Conservation (phyloP, 768 basidiomycete genomes). For the Chalciporus piperatus region DNA sequence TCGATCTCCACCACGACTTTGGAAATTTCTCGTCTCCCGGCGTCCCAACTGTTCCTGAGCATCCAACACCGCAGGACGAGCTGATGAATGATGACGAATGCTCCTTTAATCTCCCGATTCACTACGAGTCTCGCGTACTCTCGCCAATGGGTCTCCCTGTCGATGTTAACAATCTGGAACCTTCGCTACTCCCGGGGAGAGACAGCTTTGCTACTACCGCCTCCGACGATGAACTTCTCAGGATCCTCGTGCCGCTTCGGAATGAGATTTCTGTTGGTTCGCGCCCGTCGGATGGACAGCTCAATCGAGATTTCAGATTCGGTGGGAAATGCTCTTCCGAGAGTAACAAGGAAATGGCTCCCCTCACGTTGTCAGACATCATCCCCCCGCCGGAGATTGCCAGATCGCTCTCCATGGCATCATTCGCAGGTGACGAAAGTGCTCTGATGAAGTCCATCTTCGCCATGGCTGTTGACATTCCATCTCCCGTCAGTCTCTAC, state of each 20-base stretch:
- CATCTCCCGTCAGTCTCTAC: slow-evolving; percentile 62
- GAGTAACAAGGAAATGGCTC: slow-evolving; percentile 9
- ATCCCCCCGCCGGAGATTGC: slow-evolving; percentile 62
- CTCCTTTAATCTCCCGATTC: slow-evolving; percentile 19
- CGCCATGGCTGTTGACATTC: slow-evolving; percentile 42
- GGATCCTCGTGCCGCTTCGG: slow-evolving; percentile 17
- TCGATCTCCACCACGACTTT: slow-evolving; percentile 55
- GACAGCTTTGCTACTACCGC: slow-evolving; percentile 30
- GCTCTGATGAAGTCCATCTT: slow-evolving; percentile 56
- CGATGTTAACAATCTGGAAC: slow-evolving; percentile 29
- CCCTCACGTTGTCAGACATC: slow-evolving; percentile 68
- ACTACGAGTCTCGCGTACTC: slow-evolving; percentile 16
- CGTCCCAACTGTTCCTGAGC: slow-evolving; percentile 50
- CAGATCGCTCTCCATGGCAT: slow-evolving; percentile 46
- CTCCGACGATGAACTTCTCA: slow-evolving; percentile 34
- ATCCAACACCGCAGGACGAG: slow-evolving; percentile 38
- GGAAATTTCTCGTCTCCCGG: slow-evolving; percentile 35
- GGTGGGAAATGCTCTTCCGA: slow-evolving; percentile 44
- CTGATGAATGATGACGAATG: slow-evolving; percentile 24
- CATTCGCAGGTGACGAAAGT: slow-evolving; percentile 47
- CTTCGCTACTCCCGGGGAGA: slow-evolving; percentile 39
- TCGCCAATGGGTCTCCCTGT: slow-evolving; percentile 16
- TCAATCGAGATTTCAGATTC: slow-evolving; percentile 74
- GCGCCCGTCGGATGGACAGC: slow-evolving; percentile 58
- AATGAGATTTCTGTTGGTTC: slow-evolving; percentile 35